Evolutionary conservation across 1,284 basidiomycete genomes (phyloP), one percentile per base, ranked within the genome.

Genomic region (Sutorius eximius): DNA sequence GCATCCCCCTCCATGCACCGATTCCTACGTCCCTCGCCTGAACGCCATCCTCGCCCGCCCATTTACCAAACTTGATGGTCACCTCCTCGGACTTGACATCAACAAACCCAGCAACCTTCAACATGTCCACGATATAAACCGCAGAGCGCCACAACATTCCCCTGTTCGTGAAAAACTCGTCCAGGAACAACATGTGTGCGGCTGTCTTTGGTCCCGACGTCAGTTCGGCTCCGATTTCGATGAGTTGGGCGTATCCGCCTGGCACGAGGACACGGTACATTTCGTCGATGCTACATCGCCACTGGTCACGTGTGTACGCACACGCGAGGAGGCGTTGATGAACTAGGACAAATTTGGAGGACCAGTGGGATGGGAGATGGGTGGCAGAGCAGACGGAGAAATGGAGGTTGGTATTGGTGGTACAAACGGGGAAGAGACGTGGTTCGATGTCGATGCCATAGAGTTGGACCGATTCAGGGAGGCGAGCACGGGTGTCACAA

Each of bases 251-350:
- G 16, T 57, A 66, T 20, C 67, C 72, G 2, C 69, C 70, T 0
- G 71, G 70, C 1, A 43, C 57, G 29, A 72, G 65, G 4, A 73
- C 63, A 5, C 70, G 62, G 29, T 55, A 64, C 13, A 73, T 64
- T 45, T 72, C 71, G 5, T 45, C 37, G 9, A 72, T 49, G 10
- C 49, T 56, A 0, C 51, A 49, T 3, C 32, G 43, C 73, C 72
- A 75, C 36, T 72, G 62, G 0, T 52, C 48, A 15, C 47, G 58
- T 2, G 61, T 64, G 45, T 74, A 64, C 0, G 63, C 69, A 8
- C 49, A 60, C 5, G 71, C 59, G 3, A 74, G 55, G 34, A 73
- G 58, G 1, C 71, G 69, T 30, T 74, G 73, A 34, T 71, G 59
- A 7, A 71, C 53, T 36, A 74, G 58, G 22, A 55, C 22, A 49